Base-by-base conservation (phyloP, 2,329 filamentous ascomycete species). In the Onygena corvina region DNA sequence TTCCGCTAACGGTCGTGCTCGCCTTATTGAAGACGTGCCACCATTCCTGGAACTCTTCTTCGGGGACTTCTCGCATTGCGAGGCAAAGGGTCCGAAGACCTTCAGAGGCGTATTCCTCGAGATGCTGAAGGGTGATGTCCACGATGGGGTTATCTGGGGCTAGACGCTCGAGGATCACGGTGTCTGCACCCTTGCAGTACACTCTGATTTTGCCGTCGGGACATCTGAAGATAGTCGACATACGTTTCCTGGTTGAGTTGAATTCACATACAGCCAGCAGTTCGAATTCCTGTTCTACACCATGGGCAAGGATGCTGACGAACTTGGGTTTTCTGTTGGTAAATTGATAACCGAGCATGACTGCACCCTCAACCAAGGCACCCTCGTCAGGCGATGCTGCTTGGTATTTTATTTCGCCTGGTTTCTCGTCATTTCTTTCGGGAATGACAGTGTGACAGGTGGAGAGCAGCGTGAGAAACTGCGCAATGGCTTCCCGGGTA, bases 81-180 rank as follows among this genome's bases (percentile, higher is more conserved):
- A 98, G 72, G 69, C 93, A 98, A 11, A 98, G 77, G 3, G 92
- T 98, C 59, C 92, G 84, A 47, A 98, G 74, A 66, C 92, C 93
- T 58, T 98, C 92, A 0, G 90, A 93, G 4, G 92, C 92, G 64
- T 98, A 98, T 61, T 98, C 93, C 67, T 98, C 93, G n/a, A 98
- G 75, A 65, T 98, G 93, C 50, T 88, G 81, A 54, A 96, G 71
- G 0, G 92, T 98, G n/a, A 76, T 72, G 62, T 98, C 92, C 1
- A 93, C 84, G 55, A 86, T 84, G 1, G 86, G 84, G 60, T 94
- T 94, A 57, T 92, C 78, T 34, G 84, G 76, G 55, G 82, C 80
- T 11, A 98, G 74, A 16, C 93, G 84, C 65, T 98, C 93, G 48
- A 98, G 71, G 57, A 98, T 98, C 46, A 98, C 92, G 1, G 92